Percentiles rank a stretch among this genome's conserved stretches.
These are phyloP conservation scores for Hansfordia pulvinata DNA, from an alignment of 2,329 filamentous ascomycete genomes.

Conservation along the genomic window DNA sequence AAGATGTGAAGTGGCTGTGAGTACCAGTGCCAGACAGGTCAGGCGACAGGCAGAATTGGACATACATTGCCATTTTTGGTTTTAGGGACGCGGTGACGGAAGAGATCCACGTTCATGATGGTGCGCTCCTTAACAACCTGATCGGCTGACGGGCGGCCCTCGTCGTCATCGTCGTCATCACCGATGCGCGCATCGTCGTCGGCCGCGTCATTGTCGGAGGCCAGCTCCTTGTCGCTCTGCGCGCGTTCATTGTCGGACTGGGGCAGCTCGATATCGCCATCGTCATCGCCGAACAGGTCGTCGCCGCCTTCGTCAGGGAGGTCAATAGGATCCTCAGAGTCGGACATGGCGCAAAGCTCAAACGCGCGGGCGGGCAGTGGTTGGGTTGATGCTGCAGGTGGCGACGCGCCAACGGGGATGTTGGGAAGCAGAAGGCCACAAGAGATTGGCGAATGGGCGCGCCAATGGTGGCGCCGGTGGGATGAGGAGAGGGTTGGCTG, in stretches of 20 bases:
- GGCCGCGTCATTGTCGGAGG: slow-evolving; percentile 33
- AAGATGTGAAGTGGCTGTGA: no score
- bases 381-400: no score
- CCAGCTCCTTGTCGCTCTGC: slow-evolving; percentile 47
- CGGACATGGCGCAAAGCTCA: slow-evolving; percentile 44
- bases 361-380: no score
- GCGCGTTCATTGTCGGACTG: slow-evolving; percentile 49
- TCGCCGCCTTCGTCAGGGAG: slow-evolving; percentile 39
- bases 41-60: slow-evolving; percentile 1
- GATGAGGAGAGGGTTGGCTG: no score
- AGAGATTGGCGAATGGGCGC: no score
- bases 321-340: slow-evolving; percentile 39
- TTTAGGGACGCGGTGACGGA: slow-evolving; percentile 57
- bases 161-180: slow-evolving; percentile 30
- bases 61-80: slow-evolving; percentile 57
- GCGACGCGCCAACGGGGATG: no score
- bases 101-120: slow-evolving; percentile 50
- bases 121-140: slow-evolving; percentile 37
- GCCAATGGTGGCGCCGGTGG: no score
- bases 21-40: no score
- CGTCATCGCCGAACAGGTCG: slow-evolving; percentile 49
- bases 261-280: slow-evolving; percentile 39
- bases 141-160: slow-evolving; percentile 22
- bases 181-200: slow-evolving; percentile 22
- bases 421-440: no score